Evolutionary conservation across 495 filamentous ascomycete genomes (phyloP).

Genomic region (Beverwykella pulmonaria): DNA sequence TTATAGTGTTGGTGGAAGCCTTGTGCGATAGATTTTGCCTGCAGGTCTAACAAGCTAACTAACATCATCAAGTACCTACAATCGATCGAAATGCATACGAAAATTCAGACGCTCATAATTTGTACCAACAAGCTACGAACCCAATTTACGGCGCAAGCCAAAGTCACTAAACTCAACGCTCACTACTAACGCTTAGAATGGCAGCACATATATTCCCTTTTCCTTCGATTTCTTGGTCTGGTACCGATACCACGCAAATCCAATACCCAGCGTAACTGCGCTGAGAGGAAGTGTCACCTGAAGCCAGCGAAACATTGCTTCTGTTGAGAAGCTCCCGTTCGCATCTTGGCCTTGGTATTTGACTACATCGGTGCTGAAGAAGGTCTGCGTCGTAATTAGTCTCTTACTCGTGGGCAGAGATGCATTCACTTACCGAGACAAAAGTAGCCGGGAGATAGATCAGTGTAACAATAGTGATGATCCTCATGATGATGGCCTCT

Average conservation of each 20-base stretch:
- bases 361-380: conserved; percentile 54
- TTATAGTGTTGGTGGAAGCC: background rate
- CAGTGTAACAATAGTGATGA: conserved; percentile 51
- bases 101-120: background rate
- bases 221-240: conserved; percentile 9
- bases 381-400: conserved; percentile 42
- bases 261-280: conserved; percentile 32
- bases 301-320: conserved; percentile 50
- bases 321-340: conserved; percentile 45
- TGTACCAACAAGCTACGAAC: background rate
- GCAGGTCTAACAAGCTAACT: no score
- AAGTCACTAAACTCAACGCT: background rate
- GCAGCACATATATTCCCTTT: conserved; percentile 6
- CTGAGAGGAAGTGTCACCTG: conserved; percentile 52
- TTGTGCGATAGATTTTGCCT: no score
- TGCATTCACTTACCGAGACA: conserved; percentile 46
- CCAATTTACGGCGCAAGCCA: background rate
- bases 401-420: background rate
- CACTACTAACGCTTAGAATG: background rate
- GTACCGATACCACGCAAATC: conserved; percentile 9
- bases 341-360: conserved; percentile 46
- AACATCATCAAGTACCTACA: background rate
- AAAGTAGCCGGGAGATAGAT: conserved; percentile 53
- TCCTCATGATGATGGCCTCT: conserved; percentile 49
- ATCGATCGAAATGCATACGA: background rate